Evolutionary conservation across 2,329 filamentous ascomycete genomes (phyloP), one percentile per base, ranked within the genome.

Genomic region (Arachnomyces sp.): DNA sequence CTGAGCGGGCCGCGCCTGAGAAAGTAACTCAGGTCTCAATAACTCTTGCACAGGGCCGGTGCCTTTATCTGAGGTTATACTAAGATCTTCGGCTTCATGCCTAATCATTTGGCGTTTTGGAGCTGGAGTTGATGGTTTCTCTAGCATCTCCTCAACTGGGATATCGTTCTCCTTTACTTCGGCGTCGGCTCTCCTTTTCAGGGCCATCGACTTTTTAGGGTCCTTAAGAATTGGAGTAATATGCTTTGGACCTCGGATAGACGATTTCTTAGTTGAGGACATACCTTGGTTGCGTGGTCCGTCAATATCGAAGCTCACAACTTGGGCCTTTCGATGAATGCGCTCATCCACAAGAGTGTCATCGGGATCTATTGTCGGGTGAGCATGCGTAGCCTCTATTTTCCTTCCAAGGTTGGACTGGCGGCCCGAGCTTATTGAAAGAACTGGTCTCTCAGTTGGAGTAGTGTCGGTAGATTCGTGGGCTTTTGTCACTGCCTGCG

Each of bases 271-370:
- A 25, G 20, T 25, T 25, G 20, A 25, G 20, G 20, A 25, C 20
- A 25, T 5, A 12, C 40, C 31, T 11, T 43, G 40, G 13, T 43
- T 43, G 11, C 33, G 37, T 2, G 36, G 36, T 15, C 40, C 36
- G 12, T 39, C 37, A 16, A 29, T 17, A 15, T 33, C 28, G 32
- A 43, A 43, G 25, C 36, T 31, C 7, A 39, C 36, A 30, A 39
- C n/a, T 13, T 43, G 40, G 7, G 37, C 16, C 20, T 39, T 43
- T 18, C 40, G 34, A 25, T 30, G 32, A 6, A 39, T 17, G 13
- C 25, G 35, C 11, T 37, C 35, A 16, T 37, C 25, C 12, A 37
- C 30, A 8, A 37, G 28, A 12, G 18, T 25, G 6, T n/a, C 13
- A 29, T 29, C 14, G 16, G 15, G 35, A 3, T 28, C 25, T 29